Evolutionary conservation across 2,329 filamentous ascomycete species (phyloP).

Genomic region (Diaporthe australafricana): DNA sequence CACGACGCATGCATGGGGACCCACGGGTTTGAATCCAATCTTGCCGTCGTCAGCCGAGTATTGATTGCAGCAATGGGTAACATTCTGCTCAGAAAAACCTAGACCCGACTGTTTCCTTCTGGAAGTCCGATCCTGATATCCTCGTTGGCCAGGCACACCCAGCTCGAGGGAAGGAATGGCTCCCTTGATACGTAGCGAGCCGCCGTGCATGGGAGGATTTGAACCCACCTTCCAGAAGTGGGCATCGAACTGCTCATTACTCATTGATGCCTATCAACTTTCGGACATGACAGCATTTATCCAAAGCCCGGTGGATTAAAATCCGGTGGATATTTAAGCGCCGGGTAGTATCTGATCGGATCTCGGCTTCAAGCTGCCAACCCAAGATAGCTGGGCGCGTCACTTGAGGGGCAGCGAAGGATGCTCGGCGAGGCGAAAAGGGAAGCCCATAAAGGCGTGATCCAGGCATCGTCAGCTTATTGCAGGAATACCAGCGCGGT

Average conservation of each 20-base stretch:
- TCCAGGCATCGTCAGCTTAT: background rate
- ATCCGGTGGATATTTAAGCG: too few relatives aligned
- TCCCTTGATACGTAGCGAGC: background rate
- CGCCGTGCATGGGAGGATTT: background rate
- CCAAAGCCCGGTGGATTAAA: background rate
- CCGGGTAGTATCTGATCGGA: background rate
- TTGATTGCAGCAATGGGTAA: background rate
- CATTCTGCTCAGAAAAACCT: background rate
- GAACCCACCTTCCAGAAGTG: background rate
- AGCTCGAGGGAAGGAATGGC: background rate
- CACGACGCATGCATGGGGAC: background rate
- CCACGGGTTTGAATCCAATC: slow-evolving; percentile 22
- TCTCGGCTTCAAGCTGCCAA: background rate
- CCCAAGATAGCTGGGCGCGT: background rate
- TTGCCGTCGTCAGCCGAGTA: background rate
- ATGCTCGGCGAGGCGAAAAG: background rate
- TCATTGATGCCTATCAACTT: background rate
- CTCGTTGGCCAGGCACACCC: background rate
- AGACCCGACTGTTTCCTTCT: background rate
- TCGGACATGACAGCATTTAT: too few relatives aligned
- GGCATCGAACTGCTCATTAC: background rate
- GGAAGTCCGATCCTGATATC: background rate
- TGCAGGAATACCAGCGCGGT: background rate
- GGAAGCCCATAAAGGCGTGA: background rate
- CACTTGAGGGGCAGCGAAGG: background rate